These are phyloP conservation scores for Tricholomella constricta DNA, from an alignment of 768 basidiomycete genomes.

Conservation along the genomic window DNA sequence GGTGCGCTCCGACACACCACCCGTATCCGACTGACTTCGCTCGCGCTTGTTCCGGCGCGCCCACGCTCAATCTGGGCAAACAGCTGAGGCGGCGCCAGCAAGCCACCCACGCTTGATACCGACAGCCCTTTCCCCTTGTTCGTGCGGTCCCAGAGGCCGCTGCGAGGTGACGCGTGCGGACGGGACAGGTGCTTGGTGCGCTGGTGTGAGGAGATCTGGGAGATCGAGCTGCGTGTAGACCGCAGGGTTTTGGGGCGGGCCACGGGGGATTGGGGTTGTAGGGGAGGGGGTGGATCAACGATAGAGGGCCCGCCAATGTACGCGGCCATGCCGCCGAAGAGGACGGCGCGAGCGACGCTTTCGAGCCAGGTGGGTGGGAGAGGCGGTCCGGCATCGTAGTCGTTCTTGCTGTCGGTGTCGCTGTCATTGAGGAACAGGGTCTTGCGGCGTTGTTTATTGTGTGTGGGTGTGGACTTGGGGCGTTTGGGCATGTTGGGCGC, in stretches of 20 bases:
- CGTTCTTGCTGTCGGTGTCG: constrained; percentile 32
- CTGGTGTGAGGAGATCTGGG: constrained; percentile 30
- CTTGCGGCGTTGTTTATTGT: constrained; percentile 10
- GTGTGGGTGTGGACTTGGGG: constrained; percentile 34
- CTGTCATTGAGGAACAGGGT: constrained; percentile 35
- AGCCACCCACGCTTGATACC: constrained; percentile 14
- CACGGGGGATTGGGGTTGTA: neutral
- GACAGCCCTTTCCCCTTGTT: constrained; percentile 24
- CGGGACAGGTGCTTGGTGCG: constrained; percentile 15
- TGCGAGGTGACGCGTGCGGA: constrained; percentile 13
- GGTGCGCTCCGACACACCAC: constrained; percentile 76
- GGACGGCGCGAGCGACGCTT: constrained; percentile 64
- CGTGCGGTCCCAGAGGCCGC: constrained; percentile 38
- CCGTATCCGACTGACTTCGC: constrained; percentile 50
- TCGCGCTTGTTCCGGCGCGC: constrained; percentile 34
- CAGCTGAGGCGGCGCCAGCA: constrained; percentile 37
- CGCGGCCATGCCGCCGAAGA: constrained; percentile 51
- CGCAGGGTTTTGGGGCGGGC: constrained; percentile 26
- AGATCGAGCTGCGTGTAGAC: constrained; percentile 42
- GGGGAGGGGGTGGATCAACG: constrained; percentile 1
- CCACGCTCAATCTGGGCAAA: constrained; percentile 38
- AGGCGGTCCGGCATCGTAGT: constrained; percentile 45
- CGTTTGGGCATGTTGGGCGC: constrained; percentile 42
- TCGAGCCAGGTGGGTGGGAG: constrained; percentile 73
- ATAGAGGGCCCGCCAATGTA: constrained; percentile 44